Percentiles rank a stretch among this genome's conserved stretches.
These are phyloP conservation scores for Alternaria infectoria DNA, from an alignment of 2,329 filamentous ascomycete species.

Conservation along the genomic window DNA sequence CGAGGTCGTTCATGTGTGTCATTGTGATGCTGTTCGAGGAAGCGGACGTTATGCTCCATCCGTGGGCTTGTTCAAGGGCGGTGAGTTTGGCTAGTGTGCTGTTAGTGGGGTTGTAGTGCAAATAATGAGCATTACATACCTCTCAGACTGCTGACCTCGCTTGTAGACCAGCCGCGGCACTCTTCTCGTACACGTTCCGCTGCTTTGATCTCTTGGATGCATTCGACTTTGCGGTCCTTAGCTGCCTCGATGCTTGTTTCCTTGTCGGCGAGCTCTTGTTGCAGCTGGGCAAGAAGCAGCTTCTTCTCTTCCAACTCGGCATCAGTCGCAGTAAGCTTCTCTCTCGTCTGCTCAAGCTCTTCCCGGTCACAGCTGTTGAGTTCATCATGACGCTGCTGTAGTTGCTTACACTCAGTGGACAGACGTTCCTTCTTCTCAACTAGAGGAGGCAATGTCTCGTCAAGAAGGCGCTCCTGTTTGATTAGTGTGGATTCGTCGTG, in stretches of 20 bases:
- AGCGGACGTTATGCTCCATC: conserved; percentile 73
- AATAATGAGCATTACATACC: conserved; percentile 56
- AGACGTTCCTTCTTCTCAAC: conserved; percentile 67
- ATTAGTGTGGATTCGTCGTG: conserved; percentile 71
- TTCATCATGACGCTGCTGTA: conserved; percentile 76
- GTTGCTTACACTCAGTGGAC: conserved; percentile 66
- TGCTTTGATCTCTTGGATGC: conserved; percentile 75
- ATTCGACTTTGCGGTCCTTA: conserved; percentile 71
- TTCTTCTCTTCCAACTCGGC: conserved; percentile 73
- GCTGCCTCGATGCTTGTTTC: conserved; percentile 68
- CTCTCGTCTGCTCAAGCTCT: conserved; percentile 76
- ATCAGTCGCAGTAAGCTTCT: conserved; percentile 69
- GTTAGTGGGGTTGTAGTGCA: conserved; percentile 44
- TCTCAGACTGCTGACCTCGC: conserved; percentile 81
- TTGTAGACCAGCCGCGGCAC: conserved; percentile 85
- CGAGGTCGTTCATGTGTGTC: conserved; percentile 73
- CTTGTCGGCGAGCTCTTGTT: conserved; percentile 70
- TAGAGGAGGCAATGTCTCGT: conserved; percentile 70
- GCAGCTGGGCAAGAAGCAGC: conserved; percentile 69
- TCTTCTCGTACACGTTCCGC: conserved; percentile 86
- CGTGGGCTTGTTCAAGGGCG: conserved; percentile 68
- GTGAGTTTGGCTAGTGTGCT: conserved; percentile 65
- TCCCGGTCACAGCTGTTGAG: conserved; percentile 80
- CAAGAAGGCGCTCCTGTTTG: conserved; percentile 72
- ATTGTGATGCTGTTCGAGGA: conserved; percentile 69